Percentiles rank a stretch among this genome's conserved stretches.
These are phyloP conservation scores for Schizosaccharomyces osmophilus DNA, from an alignment of 805 yeast genomes.

Conservation along the genomic window DNA sequence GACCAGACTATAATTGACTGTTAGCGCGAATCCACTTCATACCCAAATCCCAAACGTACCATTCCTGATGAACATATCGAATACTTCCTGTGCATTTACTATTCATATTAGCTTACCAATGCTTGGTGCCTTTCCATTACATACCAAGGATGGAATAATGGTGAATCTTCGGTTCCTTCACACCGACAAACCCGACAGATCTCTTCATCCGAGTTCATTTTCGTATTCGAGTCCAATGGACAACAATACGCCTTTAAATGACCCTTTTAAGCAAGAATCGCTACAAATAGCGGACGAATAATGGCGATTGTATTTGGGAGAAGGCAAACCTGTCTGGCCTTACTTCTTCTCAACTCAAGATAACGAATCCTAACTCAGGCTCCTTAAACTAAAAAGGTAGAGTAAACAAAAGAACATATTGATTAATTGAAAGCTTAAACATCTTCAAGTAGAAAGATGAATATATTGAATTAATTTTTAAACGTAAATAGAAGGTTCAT, in stretches of 20 bases:
- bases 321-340: background rate
- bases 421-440: no score
- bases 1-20: slow-evolving; percentile 18
- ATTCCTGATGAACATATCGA: slow-evolving; percentile 77
- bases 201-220: slow-evolving; percentile 1
- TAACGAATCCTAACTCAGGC: no score
- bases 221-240: background rate
- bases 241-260: background rate
- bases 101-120: background rate
- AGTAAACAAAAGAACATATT: no score
- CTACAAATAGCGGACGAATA: no score
- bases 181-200: slow-evolving; percentile 3
- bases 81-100: slow-evolving; percentile 82
- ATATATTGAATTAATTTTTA: no score
- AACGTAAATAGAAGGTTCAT: no score
- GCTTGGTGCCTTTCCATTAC: background rate
- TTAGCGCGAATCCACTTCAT: background rate
- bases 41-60: slow-evolving; percentile 16
- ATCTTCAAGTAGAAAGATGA: no score
- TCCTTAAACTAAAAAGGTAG: no score
- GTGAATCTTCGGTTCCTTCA: slow-evolving; percentile 1
- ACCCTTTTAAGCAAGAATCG: no score
- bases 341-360: no score
- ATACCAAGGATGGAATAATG: slow-evolving; percentile 3
- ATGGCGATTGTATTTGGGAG: background rate